Base-by-base conservation (phyloP, 2,329 filamentous ascomycete species). In the Meredithiella fracta region DNA sequence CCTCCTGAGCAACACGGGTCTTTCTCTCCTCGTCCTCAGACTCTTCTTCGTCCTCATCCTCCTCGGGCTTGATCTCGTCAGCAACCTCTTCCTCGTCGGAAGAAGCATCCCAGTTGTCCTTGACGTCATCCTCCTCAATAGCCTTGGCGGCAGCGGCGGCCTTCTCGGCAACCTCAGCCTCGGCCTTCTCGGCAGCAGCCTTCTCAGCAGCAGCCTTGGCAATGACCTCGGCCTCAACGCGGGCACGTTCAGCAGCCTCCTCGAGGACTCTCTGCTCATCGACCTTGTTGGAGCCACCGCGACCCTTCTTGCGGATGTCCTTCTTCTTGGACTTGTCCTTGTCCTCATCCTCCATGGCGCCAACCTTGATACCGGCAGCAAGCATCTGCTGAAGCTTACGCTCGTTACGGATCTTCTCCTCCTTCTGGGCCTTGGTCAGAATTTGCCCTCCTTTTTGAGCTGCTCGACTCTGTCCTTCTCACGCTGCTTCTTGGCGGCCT, bases 71-170 rank as follows among this genome's bases (percentile, higher is more conserved):
- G 1, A 62, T 63, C 23, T 64, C 61, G 47, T 65, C 65, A 29
- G 62, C 64, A 57, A 82, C 76, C 65, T 71, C 69, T 63, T 89
- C 85, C 5, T 86, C 84, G 51, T 86, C 85, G 2, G 81, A 83
- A 55, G 88, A 85, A 34, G 86, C 89, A 67, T 97, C 91, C 91
- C 91, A 97, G 72, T 84, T 91, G 62, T 96, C 91, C 70, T 96
- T 96, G 64, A 94, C 77, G 15, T 84, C 82, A 25, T 86, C 79
- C 51, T 86, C 85, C 25, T 82, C 85, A 29, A 85, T 88, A 53
- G 74, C 73, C 3, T 65, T 72, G 14, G 73, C 76, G 53, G 77
- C 74, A 63, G 80, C 76, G 29, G 70, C 70, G 17, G 75, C 75
- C 56, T 73, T 73, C 42, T 72, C 73, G 31, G 74, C 74, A 26